phyloP scores from a whole-genome alignment of 1,284 basidiomycete genomes.

The Trametes hirsuta region DNA sequence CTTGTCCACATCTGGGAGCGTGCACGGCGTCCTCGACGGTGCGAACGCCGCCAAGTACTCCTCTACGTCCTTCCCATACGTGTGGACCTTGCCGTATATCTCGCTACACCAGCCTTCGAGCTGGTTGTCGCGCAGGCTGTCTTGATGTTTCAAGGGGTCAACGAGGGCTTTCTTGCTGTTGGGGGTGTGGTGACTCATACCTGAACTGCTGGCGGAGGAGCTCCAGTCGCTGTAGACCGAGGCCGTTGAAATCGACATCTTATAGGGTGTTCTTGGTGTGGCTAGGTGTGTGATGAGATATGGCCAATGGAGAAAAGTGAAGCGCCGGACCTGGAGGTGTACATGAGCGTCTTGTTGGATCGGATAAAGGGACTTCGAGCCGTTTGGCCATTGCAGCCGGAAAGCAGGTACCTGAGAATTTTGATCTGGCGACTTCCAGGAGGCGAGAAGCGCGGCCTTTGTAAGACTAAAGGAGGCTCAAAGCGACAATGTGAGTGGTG shows the following conservation, averaged over 20 bases:
- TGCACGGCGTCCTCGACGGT: background rate
- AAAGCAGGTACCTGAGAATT: too few species aligned
- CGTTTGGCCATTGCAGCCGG: too few species aligned
- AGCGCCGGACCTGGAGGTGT: background rate
- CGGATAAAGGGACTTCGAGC: background rate
- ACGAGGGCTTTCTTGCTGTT: background rate
- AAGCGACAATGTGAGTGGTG: too few species aligned
- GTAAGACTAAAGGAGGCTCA: too few species aligned
- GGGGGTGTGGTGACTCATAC: constrained; percentile 5
- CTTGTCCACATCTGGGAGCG: background rate
- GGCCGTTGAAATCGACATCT: constrained; percentile 9
- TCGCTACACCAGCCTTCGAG: background rate
- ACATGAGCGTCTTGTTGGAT: background rate
- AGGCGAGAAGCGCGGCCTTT: too few species aligned
- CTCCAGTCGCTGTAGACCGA: background rate
- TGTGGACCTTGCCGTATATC: background rate
- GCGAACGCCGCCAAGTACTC: background rate
- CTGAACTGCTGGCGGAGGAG: background rate
- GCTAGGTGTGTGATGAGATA: background rate
- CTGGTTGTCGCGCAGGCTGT: background rate
- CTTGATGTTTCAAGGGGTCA: background rate
- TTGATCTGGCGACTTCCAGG: too few species aligned
- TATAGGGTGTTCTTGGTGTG: background rate
- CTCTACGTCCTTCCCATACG: background rate
- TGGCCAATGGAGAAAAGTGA: background rate